Base-by-base conservation (phyloP, 441 rosid species). In the Capsella rubella region DNA sequence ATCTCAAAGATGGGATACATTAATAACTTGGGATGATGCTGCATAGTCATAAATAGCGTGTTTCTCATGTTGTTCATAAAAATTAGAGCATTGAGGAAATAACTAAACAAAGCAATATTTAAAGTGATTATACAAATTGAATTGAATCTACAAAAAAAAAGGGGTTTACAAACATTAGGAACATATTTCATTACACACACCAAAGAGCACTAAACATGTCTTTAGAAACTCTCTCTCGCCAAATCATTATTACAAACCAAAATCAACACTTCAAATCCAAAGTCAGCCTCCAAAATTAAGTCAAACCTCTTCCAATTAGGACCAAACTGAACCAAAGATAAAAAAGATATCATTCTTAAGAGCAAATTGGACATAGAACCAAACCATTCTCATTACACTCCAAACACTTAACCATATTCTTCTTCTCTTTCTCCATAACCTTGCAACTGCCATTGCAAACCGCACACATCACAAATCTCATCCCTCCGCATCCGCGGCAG, bases 361-460 rank as follows among this genome's bases (percentile, higher is more conserved):
- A 68, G 70, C 91, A 89, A 46, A 64, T 10, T 9, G 91, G 86
- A 61, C 91, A 89, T 9, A 82, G 52, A 51, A 85, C 75, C 77
- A 89, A 77, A 43, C 89, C 89, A 72, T 89, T 89, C 76, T 89
- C 93, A 55, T 89, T 89, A 73, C 91, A 89, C 49, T 80, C 67
- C 7, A 51, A 54, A 82, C 93, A 89, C 74, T 69, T 69, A 25
- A 79, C 82, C 29, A 54, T 21, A 63, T 34, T 63, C n/a, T 73
- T 75, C 76, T 59, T 51, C 31, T 82, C 85, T 32, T 72, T 71
- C 15, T 71, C 80, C 52, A 73, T 53, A 34, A 86, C 78, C 77
- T 78, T 86, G 51, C 81, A 83, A 35, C 95, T 86, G 18, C 92
- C 91, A 25, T 65, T 76, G 67, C 95, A 89, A 43, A 78, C 78